A percentile compares a stretch with the other conserved stretches of the same genome.
Evolutionary conservation across 2,329 filamentous ascomycete genomes (phyloP).

Genomic region (Aspergillus brasiliensis): DNA sequence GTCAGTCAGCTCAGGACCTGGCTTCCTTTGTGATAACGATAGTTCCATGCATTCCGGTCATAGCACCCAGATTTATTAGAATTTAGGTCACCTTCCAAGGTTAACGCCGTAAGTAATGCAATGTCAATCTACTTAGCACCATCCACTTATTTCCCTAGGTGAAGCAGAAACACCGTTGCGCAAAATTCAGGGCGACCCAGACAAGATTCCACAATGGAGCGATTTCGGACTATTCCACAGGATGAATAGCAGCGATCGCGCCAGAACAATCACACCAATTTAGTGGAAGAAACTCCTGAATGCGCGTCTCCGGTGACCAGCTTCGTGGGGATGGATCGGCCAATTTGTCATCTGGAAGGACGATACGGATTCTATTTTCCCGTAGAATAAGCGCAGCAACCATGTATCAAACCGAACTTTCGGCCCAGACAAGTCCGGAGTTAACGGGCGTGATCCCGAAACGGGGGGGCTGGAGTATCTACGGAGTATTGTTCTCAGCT

Average conservation of each 20-base stretch:
- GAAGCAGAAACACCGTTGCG: background rate
- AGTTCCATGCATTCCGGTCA: background rate
- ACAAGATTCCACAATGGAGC: conserved; percentile 4
- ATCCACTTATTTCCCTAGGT: background rate
- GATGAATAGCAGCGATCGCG: conserved; percentile 13
- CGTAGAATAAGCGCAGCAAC: conserved; percentile 20
- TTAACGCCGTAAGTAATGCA: background rate
- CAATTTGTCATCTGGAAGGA: conserved; percentile 35
- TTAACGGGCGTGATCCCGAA: conserved; percentile 10
- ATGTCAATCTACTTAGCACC: background rate
- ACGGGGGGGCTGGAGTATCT: conserved; percentile 8
- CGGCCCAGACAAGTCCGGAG: conserved; percentile 27
- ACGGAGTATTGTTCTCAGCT: conserved; percentile 4
- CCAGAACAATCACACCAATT: conserved; percentile 15
- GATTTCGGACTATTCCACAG: conserved; percentile 19
- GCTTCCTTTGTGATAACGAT: conserved; percentile 2
- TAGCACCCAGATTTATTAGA: background rate
- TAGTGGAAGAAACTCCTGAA: conserved; percentile 15
- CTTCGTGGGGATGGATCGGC: conserved; percentile 39
- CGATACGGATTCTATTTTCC: conserved; percentile 42
- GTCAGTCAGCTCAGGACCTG: conserved; percentile 6
- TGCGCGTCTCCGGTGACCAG: conserved; percentile 29
- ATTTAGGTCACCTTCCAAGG: background rate
- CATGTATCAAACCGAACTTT: conserved; percentile 19
- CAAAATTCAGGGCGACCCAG: background rate